Percentiles rank a stretch among this genome's conserved stretches.
Evolutionary conservation across 148 eudicot species (phyloP).

Genomic region (Rhododendron vialii): DNA sequence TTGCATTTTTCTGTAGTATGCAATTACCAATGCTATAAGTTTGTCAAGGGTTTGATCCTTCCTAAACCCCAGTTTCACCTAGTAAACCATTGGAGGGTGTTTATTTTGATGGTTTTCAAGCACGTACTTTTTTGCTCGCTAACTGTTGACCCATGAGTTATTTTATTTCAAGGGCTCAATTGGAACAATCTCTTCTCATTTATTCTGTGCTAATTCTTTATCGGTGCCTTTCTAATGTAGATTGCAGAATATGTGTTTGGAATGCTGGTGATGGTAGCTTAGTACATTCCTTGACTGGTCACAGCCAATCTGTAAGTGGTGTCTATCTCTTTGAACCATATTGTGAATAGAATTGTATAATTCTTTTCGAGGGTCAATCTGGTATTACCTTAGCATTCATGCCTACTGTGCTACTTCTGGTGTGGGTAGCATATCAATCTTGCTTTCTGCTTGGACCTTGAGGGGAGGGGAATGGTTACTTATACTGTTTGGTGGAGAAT

Average conservation of each 20-base stretch:
- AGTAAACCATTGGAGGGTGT: neutral
- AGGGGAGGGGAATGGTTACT: neutral
- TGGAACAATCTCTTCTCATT: neutral
- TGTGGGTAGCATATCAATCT: neutral
- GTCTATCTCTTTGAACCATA: neutral
- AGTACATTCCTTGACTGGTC: constrained; percentile 98
- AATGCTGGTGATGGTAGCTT: constrained; percentile 99
- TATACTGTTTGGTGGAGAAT: neutral
- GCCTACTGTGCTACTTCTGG: neutral
- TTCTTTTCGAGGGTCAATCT: neutral
- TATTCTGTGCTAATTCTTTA: neutral
- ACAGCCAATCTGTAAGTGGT: constrained; percentile 82
- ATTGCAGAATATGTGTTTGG: constrained; percentile 99
- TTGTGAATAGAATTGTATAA: neutral
- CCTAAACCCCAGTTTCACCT: neutral
- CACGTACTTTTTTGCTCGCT: neutral
- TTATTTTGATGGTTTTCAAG: neutral
- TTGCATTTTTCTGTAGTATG: neutral
- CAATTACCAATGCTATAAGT: neutral
- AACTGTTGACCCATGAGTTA: neutral
- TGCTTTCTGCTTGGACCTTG: neutral
- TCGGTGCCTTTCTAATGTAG: constrained; percentile 33
- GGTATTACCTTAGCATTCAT: neutral
- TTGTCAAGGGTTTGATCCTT: neutral
- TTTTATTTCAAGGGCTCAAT: neutral